Base-by-base conservation (phyloP, 805 yeast species). In the Priceomyces carsonii region DNA sequence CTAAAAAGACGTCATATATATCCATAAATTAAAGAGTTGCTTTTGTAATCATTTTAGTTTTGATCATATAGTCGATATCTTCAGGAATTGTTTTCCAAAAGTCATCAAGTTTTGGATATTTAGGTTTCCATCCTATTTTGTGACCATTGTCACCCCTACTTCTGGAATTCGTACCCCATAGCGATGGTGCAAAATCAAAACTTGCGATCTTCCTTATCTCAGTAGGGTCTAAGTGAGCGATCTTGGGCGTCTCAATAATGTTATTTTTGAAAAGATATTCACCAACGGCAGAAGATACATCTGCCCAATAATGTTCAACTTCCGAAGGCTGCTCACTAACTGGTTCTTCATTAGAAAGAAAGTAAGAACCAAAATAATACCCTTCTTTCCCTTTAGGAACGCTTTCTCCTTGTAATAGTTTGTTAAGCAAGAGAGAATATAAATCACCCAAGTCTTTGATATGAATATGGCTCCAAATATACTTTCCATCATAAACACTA, bases 381-480 rank as follows among this genome's bases (percentile, higher is more conserved):
- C 71, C 71, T 7, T 55, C 30, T 30, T 42, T 47, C 6, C 64
- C 63, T 13, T 50, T 45, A 8, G 57, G 57, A 28, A 63, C 42
- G 6, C 42, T 26, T 25, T 47, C 47, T 10, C 51, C 52, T 5
- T 38, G 29, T 2, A 57, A 13, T 10, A 61, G 37, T 27, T 47
- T 53, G 5, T 44, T 15, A 13, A 63, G 35, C 7, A 66, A 33
- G 16, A 56, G 38, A 8, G 25, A 22, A 43, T 57, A 63, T 27
- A 63, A 48, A 1, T 48, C 47, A 5, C 64, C 66, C 22, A 66
- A 44, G 38, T 64, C 68, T 12, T 44, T 32, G 22, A 65, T 51
- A 39, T 64, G 62, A n/a, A 66, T 51, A 29, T 57, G 61, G 29
- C 52, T 51, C 71, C 71, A 66, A 26, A 49, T 42, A 22, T 54